A percentile compares a stretch with the other conserved stretches of the same genome.
Evolutionary conservation across 352 stramenopile genomes (phyloP).

Genomic region (Phytopythium oedochilum): DNA sequence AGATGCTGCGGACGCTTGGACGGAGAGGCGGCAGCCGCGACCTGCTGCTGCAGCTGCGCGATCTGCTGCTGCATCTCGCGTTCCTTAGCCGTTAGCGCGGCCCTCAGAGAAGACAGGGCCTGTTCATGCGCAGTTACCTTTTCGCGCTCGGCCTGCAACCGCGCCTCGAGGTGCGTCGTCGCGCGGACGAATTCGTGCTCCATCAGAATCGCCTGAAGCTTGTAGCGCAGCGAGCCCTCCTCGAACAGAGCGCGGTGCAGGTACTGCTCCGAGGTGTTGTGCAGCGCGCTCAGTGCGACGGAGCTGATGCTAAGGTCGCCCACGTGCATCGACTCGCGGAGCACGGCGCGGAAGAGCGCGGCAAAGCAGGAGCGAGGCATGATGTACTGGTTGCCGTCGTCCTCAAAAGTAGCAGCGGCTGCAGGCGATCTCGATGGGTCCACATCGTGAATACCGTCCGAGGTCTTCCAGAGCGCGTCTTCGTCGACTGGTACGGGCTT

Average conservation of each 20-base stretch:
- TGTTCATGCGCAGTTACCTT: conserved; percentile 49
- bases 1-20: conserved; percentile 3
- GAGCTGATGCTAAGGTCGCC: conserved; percentile 50
- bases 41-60: conserved; percentile 38
- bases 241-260: conserved; percentile 51
- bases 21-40: conserved; percentile 9
- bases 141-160: conserved; percentile 44
- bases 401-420: conserved; percentile 16
- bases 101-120: conserved; percentile 28
- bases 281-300: conserved; percentile 67
- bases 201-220: conserved; percentile 47
- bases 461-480: conserved; percentile 44
- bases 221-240: conserved; percentile 51
- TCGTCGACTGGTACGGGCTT: conserved; percentile 23
- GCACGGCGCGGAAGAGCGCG: conserved; percentile 33
- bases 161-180: conserved; percentile 27
- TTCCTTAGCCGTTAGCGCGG: conserved; percentile 59
- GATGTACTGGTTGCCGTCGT: conserved; percentile 49
- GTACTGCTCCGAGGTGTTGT: conserved; percentile 74
- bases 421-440: background rate
- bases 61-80: conserved; percentile 67
- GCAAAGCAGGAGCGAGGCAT: conserved; percentile 61
- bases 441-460: conserved; percentile 28
- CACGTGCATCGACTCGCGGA: conserved; percentile 26
- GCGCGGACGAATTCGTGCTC: conserved; percentile 31